Evolutionary conservation across 2,329 filamentous ascomycete genomes (phyloP).

Genomic region (Verticillium zaregamsianum): DNA sequence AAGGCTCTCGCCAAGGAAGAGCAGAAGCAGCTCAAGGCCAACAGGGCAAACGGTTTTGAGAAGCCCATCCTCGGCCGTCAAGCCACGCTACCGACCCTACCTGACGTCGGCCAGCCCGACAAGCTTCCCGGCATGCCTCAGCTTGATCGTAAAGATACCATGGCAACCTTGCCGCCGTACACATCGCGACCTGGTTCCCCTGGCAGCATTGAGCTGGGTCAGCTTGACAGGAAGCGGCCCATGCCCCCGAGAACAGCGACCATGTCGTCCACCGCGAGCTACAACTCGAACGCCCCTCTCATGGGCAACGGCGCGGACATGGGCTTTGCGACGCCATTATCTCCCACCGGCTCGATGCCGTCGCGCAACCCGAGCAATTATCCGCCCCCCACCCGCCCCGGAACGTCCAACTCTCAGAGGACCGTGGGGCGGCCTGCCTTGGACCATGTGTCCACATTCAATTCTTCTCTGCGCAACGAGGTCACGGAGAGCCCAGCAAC

Average conservation of each 20-base stretch:
- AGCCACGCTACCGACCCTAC: constrained; percentile 64
- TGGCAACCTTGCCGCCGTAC: constrained; percentile 59
- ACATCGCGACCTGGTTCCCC: constrained; percentile 55
- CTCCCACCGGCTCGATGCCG: constrained; percentile 32
- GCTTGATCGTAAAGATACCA: constrained; percentile 56
- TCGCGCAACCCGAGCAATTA: constrained; percentile 21
- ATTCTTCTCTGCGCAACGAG: constrained; percentile 10
- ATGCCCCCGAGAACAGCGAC: constrained; percentile 46
- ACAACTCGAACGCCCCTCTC: constrained; percentile 60
- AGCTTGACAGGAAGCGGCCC: constrained; percentile 48
- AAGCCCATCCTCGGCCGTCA: constrained; percentile 46
- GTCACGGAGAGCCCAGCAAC: constrained; percentile 24
- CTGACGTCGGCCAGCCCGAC: constrained; percentile 43
- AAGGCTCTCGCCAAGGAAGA: constrained; percentile 81
- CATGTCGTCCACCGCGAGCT: constrained; percentile 54
- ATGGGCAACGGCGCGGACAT: constrained; percentile 56
- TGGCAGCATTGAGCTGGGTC: constrained; percentile 46
- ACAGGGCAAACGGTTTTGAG: constrained; percentile 47
- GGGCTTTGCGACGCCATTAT: constrained; percentile 42
- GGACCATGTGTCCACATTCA: constrained; percentile 17
- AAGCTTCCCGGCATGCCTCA: constrained; percentile 55
- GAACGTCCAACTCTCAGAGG: constrained; percentile 31
- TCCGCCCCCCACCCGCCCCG: constrained; percentile 25
- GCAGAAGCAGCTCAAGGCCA: constrained; percentile 49
- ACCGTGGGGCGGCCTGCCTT: constrained; percentile 21